Percentiles rank a stretch among this genome's conserved stretches.
These are phyloP conservation scores for Ophiosphaerella herpotricha DNA, from an alignment of 2,329 filamentous ascomycete genomes.

Conservation along the genomic window DNA sequence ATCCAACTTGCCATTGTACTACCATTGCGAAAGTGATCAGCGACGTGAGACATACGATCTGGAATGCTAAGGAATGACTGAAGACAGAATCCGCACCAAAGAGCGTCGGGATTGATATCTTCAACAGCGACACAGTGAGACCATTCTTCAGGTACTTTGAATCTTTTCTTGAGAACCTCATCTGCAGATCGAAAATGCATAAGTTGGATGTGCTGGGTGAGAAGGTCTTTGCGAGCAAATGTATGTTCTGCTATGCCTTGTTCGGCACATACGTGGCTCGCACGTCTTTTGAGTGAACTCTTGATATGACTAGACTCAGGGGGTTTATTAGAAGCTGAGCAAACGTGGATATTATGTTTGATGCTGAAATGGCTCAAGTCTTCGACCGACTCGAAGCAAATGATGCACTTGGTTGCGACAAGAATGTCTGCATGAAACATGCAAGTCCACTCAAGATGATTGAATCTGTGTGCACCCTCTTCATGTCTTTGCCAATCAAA, in stretches of 20 bases:
- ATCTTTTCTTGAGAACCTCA: not conserved
- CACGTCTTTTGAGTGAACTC: too few species aligned
- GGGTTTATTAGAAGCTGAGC: too few species aligned
- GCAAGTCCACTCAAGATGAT: slow-evolving; percentile 13
- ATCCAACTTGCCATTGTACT: slow-evolving; percentile 9
- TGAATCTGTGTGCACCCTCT: slow-evolving; percentile 9
- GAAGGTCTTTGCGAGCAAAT: slow-evolving; percentile 17
- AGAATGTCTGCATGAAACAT: slow-evolving; percentile 8
- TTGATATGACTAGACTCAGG: too few species aligned
- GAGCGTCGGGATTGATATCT: slow-evolving; percentile 2
- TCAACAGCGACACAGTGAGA: not conserved
- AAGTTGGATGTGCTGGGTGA: slow-evolving; percentile 18
- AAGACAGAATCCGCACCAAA: slow-evolving; percentile 25
- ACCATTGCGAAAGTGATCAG: slow-evolving; percentile 14
- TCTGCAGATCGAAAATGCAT: slow-evolving; percentile 7
- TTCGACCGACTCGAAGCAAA: slow-evolving; percentile 8
- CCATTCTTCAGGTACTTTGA: slow-evolving; percentile 12
- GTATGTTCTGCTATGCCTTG: slow-evolving; percentile 2
- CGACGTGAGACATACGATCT: slow-evolving; percentile 18
- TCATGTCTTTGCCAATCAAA: slow-evolving; percentile 22
- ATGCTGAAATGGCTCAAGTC: slow-evolving; percentile 7
- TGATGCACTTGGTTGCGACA: slow-evolving; percentile 4
- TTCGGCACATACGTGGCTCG: not conserved
- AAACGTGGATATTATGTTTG: slow-evolving; percentile 5
- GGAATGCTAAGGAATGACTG: not conserved